Evolutionary conservation across 139 green algal species (phyloP).

Genomic region (Coelastrella sp.): DNA sequence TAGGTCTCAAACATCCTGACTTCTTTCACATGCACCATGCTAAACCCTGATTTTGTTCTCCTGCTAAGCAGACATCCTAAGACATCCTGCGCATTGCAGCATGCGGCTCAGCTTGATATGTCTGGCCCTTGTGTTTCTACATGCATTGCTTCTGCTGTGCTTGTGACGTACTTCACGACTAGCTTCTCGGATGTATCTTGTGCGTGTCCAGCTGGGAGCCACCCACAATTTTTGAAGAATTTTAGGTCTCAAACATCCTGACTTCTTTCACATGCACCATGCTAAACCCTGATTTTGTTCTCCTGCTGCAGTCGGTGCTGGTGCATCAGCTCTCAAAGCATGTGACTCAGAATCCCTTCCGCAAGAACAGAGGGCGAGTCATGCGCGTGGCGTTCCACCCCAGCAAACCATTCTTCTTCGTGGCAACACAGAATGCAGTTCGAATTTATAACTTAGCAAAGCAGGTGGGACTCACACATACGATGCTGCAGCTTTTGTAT

Average conservation of each 20-base stretch:
- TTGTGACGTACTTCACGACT: too few relatives aligned
- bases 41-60: too few relatives aligned
- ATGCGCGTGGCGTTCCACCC: constrained; percentile 92
- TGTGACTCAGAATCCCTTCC: constrained; percentile 93
- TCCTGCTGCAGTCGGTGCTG: constrained; percentile 81
- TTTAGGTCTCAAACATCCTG: too few relatives aligned
- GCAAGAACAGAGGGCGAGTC: constrained; percentile 92
- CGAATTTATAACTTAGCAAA: constrained; percentile 96
- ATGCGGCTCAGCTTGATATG: neutral
- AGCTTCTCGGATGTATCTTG: too few relatives aligned
- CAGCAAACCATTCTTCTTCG: constrained; percentile 95
- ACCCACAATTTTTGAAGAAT: too few relatives aligned
- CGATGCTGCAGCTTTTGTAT: neutral
- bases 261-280: too few relatives aligned
- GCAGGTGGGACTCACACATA: constrained; percentile 60
- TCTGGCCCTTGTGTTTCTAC: neutral
- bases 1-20: too few relatives aligned
- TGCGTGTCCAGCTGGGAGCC: too few relatives aligned
- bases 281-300: too few relatives aligned
- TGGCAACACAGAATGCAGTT: constrained; percentile 91
- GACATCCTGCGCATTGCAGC: too few relatives aligned
- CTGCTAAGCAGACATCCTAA: neutral
- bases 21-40: too few relatives aligned
- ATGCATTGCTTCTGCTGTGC: too few relatives aligned
- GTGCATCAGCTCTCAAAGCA: constrained; percentile 95